phyloP scores from a whole-genome alignment of 2,329 filamentous ascomycete genomes.

The Penicillium psychrosexuale region DNA sequence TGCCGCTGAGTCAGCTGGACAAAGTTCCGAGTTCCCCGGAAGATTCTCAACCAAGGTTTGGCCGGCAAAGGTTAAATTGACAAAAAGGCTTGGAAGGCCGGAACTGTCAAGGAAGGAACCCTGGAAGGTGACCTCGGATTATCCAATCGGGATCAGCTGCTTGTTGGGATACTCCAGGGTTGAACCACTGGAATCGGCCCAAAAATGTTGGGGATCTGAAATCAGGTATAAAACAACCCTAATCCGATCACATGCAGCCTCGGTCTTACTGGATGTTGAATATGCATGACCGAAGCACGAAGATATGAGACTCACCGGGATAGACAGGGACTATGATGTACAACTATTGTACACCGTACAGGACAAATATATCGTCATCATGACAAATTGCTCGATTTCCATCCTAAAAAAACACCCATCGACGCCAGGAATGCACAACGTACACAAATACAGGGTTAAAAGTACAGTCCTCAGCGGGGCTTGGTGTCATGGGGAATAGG shows the following conservation, averaged over 20 bases:
- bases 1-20: background rate
- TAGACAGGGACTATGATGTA: background rate
- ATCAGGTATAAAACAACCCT: background rate
- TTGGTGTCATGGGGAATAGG: conserved; percentile 59
- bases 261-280: conserved; percentile 5
- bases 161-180: background rate
- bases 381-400: background rate
- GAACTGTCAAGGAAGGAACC: background rate
- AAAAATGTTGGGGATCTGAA: conserved; percentile 11
- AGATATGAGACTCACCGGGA: background rate
- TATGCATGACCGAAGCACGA: background rate
- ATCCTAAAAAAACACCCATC: background rate
- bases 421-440: background rate
- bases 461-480: conserved; percentile 41
- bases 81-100: background rate
- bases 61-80: background rate
- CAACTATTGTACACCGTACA: background rate
- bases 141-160: background rate
- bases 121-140: background rate
- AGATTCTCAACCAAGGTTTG: background rate
- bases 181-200: conserved; percentile 2
- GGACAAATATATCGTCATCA: background rate
- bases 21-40: background rate
- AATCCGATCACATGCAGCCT: conserved; percentile 23
- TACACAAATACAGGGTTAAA: background rate